Evolutionary conservation across 768 basidiomycete species (phyloP).

Genomic region (Aureoboletus auriporus): DNA sequence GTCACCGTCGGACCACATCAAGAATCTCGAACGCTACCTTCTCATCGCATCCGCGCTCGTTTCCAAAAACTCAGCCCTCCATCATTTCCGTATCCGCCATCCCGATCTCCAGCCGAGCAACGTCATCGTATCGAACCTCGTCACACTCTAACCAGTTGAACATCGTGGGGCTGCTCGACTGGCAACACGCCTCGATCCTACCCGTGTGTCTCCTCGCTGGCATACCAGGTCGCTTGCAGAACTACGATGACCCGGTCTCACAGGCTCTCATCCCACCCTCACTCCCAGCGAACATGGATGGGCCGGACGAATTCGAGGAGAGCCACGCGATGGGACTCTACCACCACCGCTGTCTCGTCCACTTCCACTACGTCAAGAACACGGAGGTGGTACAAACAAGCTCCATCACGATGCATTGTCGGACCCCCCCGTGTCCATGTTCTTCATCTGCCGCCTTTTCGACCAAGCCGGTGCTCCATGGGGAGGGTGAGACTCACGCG

Average conservation of each 20-base stretch:
- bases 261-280: background rate
- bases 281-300: background rate
- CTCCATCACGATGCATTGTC: background rate
- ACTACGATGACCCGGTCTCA: background rate
- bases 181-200: constrained; percentile 30
- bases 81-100: constrained; percentile 46
- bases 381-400: background rate
- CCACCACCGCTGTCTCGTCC: background rate
- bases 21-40: constrained; percentile 1
- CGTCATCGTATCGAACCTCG: too few species aligned
- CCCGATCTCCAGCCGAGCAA: constrained; percentile 42
- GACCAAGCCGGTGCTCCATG: background rate
- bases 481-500: background rate
- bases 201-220: constrained; percentile 48
- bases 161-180: too few species aligned
- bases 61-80: constrained; percentile 35
- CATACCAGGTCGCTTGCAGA: background rate
- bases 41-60: constrained; percentile 13
- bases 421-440: background rate
- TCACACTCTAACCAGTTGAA: too few species aligned
- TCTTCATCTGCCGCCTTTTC: constrained; percentile 3
- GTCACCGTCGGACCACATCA: constrained; percentile 2
- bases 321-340: background rate
- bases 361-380: background rate
- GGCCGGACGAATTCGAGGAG: background rate